Evolutionary conservation across 192 early-diverging fungal genomes (phyloP).

Genomic region (Linnemannia schmuckeri): DNA sequence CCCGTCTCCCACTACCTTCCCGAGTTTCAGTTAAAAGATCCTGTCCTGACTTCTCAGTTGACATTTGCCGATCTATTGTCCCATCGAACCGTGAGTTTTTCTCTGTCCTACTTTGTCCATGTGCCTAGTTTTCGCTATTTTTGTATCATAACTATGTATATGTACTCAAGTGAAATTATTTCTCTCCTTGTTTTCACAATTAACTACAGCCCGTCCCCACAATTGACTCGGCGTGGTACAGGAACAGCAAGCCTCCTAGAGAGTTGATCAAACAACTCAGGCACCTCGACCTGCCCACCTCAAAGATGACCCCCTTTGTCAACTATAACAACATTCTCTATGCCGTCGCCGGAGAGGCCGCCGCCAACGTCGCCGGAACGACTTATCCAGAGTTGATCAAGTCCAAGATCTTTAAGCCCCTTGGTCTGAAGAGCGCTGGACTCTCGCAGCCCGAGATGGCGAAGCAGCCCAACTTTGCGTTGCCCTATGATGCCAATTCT

Average conservation of each 20-base stretch:
- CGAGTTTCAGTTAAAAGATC: slow-evolving; percentile 29
- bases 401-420: background rate
- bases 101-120: too few relatives aligned
- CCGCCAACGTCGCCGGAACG: background rate
- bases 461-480: slow-evolving; percentile 3
- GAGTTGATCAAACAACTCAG: slow-evolving; percentile 14
- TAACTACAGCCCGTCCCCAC: background rate
- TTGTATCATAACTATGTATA: background rate
- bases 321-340: slow-evolving; percentile 14
- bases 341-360: slow-evolving; percentile 12
- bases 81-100: slow-evolving; percentile 21
- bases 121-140: too few relatives aligned
- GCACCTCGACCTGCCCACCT: background rate
- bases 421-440: slow-evolving; percentile 2
- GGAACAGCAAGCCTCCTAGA: background rate
- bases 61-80: slow-evolving; percentile 19
- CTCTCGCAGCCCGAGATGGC: slow-evolving; percentile 12
- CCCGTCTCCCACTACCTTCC: slow-evolving; percentile 21
- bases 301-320: background rate
- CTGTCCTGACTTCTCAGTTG: slow-evolving; percentile 21
- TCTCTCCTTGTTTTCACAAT: background rate
- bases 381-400: background rate
- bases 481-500: slow-evolving; percentile 1
- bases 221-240: slow-evolving; percentile 12
- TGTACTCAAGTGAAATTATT: too few relatives aligned